Base-by-base conservation (phyloP, 179 eudicot species). In the Nepenthes alata region DNA sequence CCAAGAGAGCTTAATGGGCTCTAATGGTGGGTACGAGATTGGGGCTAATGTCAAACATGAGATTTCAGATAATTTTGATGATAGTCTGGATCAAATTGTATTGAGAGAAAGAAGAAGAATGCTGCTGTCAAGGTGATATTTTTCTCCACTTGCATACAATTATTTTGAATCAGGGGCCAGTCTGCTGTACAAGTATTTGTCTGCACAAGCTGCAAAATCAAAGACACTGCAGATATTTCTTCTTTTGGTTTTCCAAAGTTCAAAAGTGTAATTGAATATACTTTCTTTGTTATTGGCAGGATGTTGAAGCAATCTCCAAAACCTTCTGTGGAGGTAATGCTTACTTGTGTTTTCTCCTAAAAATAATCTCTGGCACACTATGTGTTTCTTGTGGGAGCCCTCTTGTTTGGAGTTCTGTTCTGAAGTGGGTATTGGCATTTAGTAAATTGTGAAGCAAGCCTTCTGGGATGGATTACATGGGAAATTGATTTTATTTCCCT, bases 61-160 rank as follows among this genome's bases (percentile, higher is more conserved):
- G 70, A 67, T 49, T 15, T 36, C 69, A 2, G 74, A 72, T 51
- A 77, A 77, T 48, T 67, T 75, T 59, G 78, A 76, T 58, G 84
- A 79, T 62, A 78, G 65, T 66, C 83, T 86, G 36, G 97, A 91
- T 71, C 71, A 72, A 48, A 16, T 91, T 62, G 63, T 72, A 50
- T 63, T 88, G 77, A 75, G 75, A 70, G 85, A 76, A 59, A 77
- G 95, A 50, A 74, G 72, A 62, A 75, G 70, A 65, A 68, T 86
- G 82, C 85, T 91, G 70, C 59, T 85, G 47, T 74, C 80, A 64
- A 80, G 95, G 91, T 90, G 58, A 70, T 59, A 15, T 63, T 16
- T 55, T 60, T 50, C 10, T 39, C 12, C 13, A 10, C 12, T 16
- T 16, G 55, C 39, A 12, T 7, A 38, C 4, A 11, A 2, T 13